phyloP scores from a whole-genome alignment of 208 protist species.

The Wallacemonas collosoma region DNA sequence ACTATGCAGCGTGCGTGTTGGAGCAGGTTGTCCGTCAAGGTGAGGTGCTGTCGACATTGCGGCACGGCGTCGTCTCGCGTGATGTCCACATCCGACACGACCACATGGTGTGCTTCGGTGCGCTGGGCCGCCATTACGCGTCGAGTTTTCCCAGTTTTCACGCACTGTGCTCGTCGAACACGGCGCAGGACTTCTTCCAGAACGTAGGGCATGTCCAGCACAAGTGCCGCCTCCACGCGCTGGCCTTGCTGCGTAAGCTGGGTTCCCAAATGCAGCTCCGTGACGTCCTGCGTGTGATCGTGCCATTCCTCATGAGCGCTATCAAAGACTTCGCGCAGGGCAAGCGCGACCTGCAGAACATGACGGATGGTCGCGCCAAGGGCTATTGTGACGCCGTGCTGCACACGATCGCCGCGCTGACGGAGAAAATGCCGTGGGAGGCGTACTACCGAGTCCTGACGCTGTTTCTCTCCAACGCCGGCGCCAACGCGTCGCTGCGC shows the following conservation, averaged over 20 bases:
- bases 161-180: conserved; percentile 70
- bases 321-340: conserved; percentile 90
- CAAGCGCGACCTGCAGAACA: conserved; percentile 75
- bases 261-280: conserved; percentile 59
- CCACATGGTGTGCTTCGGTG: conserved; percentile 77
- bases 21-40: conserved; percentile 62
- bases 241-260: conserved; percentile 61
- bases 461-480: conserved; percentile 79
- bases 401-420: conserved; percentile 68
- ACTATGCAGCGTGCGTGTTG: conserved; percentile 52
- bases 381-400: conserved; percentile 86
- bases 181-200: conserved; percentile 79
- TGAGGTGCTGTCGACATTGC: conserved; percentile 74
- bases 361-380: conserved; percentile 80
- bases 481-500: conserved; percentile 59
- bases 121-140: conserved; percentile 64
- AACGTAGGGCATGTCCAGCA: conserved; percentile 87
- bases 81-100: conserved; percentile 73
- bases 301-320: conserved; percentile 81
- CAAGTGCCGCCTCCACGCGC: conserved; percentile 77
- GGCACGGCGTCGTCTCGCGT: conserved; percentile 76
- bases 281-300: conserved; percentile 84
- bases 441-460: conserved; percentile 87
- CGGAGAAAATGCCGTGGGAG: conserved; percentile 79
- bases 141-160: conserved; percentile 72